A percentile compares a stretch with the other conserved stretches of the same genome.
Evolutionary conservation across 1,139 yeast species (phyloP).

Genomic region (Entelexis sorbosivorans): DNA sequence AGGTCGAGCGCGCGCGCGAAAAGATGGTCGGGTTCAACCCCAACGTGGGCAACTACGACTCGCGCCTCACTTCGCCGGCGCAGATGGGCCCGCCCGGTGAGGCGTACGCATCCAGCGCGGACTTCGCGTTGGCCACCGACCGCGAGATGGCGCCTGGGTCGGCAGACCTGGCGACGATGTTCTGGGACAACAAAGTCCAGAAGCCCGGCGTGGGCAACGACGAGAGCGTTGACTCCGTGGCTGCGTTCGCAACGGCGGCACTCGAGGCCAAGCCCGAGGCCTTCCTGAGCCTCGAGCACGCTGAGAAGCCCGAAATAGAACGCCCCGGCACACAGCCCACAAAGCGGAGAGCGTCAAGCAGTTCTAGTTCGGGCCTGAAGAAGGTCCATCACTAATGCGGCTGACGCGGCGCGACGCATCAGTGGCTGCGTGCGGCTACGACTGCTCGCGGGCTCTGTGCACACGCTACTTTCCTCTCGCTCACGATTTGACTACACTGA

Average conservation of each 20-base stretch:
- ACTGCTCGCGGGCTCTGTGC: too few species aligned
- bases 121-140: conserved; percentile 11
- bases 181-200: conserved; percentile 5
- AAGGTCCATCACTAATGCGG: neutral
- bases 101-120: conserved; percentile 2
- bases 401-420: neutral
- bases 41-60: neutral
- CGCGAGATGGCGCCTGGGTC: neutral
- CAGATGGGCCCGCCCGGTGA: neutral
- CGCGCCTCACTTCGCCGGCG: neutral
- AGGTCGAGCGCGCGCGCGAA: conserved; percentile 12
- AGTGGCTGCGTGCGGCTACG: too few species aligned
- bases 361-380: neutral
- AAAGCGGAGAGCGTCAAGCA: neutral
- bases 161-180: neutral
- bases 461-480: neutral
- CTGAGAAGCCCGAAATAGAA: neutral
- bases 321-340: neutral
- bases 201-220: neutral
- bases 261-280: neutral
- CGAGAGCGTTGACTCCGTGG: neutral
- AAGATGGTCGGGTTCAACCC: conserved; percentile 3
- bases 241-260: neutral
- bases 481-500: neutral
- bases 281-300: neutral